Conservation (phyloP, 2,329 filamentous ascomycete genomes). For the Metarhizium rileyi region DNA sequence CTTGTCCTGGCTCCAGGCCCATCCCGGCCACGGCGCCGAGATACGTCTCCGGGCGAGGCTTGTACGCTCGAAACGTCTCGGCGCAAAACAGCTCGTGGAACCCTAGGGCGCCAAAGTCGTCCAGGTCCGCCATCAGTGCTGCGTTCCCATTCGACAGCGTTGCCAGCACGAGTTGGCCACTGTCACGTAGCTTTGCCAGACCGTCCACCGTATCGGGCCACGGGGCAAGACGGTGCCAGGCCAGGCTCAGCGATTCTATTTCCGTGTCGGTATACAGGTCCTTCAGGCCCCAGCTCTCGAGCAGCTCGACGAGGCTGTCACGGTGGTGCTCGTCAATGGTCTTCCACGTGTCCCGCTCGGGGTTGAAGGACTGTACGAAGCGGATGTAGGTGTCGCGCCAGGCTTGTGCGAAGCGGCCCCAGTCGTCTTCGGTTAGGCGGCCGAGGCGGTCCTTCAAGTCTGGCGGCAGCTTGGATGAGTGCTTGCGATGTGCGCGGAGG, state of each 20-base stretch:
- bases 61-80: slow-evolving; percentile 66
- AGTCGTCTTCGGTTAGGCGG: slow-evolving; percentile 45
- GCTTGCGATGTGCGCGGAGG: slow-evolving; percentile 36
- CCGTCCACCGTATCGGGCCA: slow-evolving; percentile 57
- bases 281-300: slow-evolving; percentile 44
- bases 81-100: slow-evolving; percentile 56
- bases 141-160: slow-evolving; percentile 70
- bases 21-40: slow-evolving; percentile 54
- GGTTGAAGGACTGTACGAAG: slow-evolving; percentile 49
- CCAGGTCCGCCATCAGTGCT: slow-evolving; percentile 55
- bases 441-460: slow-evolving; percentile 37
- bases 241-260: slow-evolving; percentile 50
- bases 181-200: slow-evolving; percentile 41
- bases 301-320: slow-evolving; percentile 48
- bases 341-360: slow-evolving; percentile 44
- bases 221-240: slow-evolving; percentile 64
- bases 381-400: slow-evolving; percentile 57
- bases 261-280: slow-evolving; percentile 54
- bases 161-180: slow-evolving; percentile 41
- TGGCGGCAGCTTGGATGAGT: slow-evolving; percentile 37
- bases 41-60: slow-evolving; percentile 61
- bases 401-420: slow-evolving; percentile 55
- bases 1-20: slow-evolving; percentile 46
- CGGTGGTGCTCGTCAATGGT: slow-evolving; percentile 65
- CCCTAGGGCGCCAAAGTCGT: slow-evolving; percentile 44